phyloP scores from a whole-genome alignment of 1,284 basidiomycete species.

The Fistulinella staudtii region DNA sequence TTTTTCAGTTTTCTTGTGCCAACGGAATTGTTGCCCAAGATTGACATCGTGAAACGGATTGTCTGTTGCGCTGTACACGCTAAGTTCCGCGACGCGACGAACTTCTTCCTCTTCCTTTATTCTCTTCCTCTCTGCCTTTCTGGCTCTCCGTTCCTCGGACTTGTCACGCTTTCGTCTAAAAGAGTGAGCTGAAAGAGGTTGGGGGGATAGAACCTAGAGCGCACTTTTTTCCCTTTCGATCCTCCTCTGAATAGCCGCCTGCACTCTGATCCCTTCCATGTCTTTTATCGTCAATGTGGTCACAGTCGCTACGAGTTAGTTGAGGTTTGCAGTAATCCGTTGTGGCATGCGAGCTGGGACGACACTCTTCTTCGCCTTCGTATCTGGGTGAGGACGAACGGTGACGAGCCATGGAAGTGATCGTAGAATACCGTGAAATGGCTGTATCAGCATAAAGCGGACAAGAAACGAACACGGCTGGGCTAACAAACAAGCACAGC shows the following conservation, averaged over 20 bases:
- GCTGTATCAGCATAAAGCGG: background rate
- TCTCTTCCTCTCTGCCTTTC: slow-evolving; percentile 80
- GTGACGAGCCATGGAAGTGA: slow-evolving; percentile 31
- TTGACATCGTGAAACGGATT: slow-evolving; percentile 99
- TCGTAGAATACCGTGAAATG: background rate
- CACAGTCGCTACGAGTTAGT: slow-evolving; percentile 41
- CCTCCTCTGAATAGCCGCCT: slow-evolving; percentile 38
- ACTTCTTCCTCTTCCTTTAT: slow-evolving; percentile 83
- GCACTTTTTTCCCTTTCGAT: slow-evolving; percentile 61
- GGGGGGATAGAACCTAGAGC: slow-evolving; percentile 21
- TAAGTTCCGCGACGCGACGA: slow-evolving; percentile 82
- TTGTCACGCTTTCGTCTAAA: slow-evolving; percentile 74
- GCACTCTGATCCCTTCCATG: slow-evolving; percentile 45
- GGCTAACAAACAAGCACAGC: slow-evolving; percentile 2
- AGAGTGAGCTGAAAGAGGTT: slow-evolving; percentile 10
- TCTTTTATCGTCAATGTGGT: slow-evolving; percentile 34
- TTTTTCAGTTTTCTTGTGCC: slow-evolving; percentile 98
- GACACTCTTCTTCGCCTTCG: slow-evolving; percentile 31
- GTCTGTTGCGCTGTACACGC: slow-evolving; percentile 90
- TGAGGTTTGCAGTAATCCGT: slow-evolving; percentile 34
- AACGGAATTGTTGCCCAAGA: slow-evolving; percentile 91
- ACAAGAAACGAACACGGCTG: background rate
- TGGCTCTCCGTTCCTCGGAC: slow-evolving; percentile 70
- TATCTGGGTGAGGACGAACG: slow-evolving; percentile 46
- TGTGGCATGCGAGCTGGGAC: slow-evolving; percentile 26